Percentiles rank a stretch among this genome's conserved stretches.
Conservation (phyloP, 2,329 filamentous ascomycete species). For the Tolypocladium cylindrosporum region DNA sequence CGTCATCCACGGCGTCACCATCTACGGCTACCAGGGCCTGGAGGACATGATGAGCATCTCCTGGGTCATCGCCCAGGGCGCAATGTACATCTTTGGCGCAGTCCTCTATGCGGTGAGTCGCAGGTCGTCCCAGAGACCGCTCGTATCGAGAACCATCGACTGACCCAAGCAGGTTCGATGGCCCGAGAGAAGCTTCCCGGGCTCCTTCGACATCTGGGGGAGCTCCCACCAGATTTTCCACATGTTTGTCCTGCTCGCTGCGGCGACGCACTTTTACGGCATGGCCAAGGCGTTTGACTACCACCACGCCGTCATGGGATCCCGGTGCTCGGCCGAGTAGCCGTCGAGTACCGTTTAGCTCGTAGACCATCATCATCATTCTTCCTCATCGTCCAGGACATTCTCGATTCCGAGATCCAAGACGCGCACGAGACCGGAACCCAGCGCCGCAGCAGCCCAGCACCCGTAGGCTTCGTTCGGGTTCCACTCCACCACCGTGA, state of each 20-base stretch:
- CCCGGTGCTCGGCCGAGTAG: conserved; percentile 29
- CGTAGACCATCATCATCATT: conserved; percentile 1
- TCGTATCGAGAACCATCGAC: neutral
- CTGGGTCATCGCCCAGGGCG: conserved; percentile 73
- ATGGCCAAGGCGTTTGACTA: conserved; percentile 80
- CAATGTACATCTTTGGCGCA: conserved; percentile 78
- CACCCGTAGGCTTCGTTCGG: conserved; percentile 54
- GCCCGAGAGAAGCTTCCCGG: conserved; percentile 72
- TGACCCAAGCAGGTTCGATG: conserved; percentile 50
- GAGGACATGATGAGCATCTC: conserved; percentile 66
- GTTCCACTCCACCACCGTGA: conserved; percentile 58
- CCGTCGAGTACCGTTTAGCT: neutral
- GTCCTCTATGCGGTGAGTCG: conserved; percentile 67
- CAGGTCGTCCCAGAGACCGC: neutral
- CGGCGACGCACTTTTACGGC: conserved; percentile 69
- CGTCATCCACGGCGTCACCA: conserved; percentile 61
- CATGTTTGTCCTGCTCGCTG: conserved; percentile 75
- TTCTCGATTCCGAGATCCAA: conserved; percentile 52
- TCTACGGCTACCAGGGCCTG: conserved; percentile 59
- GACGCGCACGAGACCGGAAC: conserved; percentile 55
- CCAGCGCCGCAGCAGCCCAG: conserved; percentile 58
- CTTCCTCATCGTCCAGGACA: conserved; percentile 1
- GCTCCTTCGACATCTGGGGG: conserved; percentile 80
- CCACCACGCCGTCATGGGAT: conserved; percentile 55
- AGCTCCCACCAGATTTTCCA: conserved; percentile 97